Evolutionary conservation across 202 grass and related monocot species (phyloP), one percentile per base, ranked within the genome.

Genomic region (Eragrostis tef): DNA sequence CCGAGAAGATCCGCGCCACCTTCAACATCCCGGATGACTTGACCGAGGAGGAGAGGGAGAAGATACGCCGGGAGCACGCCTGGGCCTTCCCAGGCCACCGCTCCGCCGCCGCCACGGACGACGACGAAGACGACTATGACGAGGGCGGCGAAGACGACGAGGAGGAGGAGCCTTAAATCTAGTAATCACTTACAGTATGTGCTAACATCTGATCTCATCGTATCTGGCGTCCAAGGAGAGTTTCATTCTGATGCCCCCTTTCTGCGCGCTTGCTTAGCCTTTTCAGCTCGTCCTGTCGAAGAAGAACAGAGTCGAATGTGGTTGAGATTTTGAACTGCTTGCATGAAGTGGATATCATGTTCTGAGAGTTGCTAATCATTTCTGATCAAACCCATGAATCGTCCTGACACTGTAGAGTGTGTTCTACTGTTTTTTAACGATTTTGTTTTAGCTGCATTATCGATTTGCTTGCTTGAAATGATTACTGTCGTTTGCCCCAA

Each of bases 11-110:
- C 9, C 84, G 80, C 24, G 39, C 64, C 75, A 75, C 8, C 12
- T 87, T 90, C 69, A 12, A 80, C 77, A 81, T 81, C 70, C 2
- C 17, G 36, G 74, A 84, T 7, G 81, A 88, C 39, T 84, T 60
- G 59, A 65, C 67, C 10, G 7, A 60, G 21, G 48, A 79, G 57
- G 39, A 88, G 80, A 70, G 80, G n/a, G 5, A 6, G 44, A 56
- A 74, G 56, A 22, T 74, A 4, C 42, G 19, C 57, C 16, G 0
- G 45, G 27, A 83, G 80, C 1, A 64, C 26, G 67, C 17, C 17
- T 83, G 69, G 69, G 80, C 80, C 17, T 81, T 71, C 79, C 6
- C 19, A 19, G 17, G 4, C 51, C 51, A 19, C 51, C 17, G 19
- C 50, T 7, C 49, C 50, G 0, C 50, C 19, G 51, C 17, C n/a